A percentile compares a stretch with the other conserved stretches of the same genome.
Conservation (phyloP, 75 land plant species). For the Sequoia sempervirens region DNA sequence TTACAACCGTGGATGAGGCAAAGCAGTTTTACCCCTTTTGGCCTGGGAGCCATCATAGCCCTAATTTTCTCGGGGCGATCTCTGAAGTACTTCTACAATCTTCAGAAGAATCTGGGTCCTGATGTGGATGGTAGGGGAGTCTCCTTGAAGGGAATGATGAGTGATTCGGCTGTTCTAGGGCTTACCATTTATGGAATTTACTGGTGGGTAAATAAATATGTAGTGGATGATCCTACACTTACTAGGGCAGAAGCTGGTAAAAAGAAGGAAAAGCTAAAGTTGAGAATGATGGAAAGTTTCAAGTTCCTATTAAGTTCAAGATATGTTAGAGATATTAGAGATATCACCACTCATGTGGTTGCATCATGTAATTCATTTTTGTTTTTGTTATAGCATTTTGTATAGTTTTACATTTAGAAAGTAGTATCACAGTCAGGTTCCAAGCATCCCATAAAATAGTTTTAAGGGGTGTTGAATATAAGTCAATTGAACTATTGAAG, state of each 20-base stretch:
- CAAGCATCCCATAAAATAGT: no score
- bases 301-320: slow-evolving; percentile 77
- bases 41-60: slow-evolving; percentile 93
- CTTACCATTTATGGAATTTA: slow-evolving; percentile 60
- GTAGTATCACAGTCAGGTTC: no score
- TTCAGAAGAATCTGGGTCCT: slow-evolving; percentile 70
- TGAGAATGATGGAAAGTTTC: slow-evolving; percentile 87
- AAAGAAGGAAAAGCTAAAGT: slow-evolving; percentile 81
- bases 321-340: slow-evolving; percentile 88
- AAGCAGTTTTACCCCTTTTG: slow-evolving; percentile 93
- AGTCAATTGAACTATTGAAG: no score
- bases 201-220: slow-evolving; percentile 78
- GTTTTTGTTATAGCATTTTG: no score
- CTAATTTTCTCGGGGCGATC: slow-evolving; percentile 94
- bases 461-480: no score
- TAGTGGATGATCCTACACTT: slow-evolving; percentile 52
- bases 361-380: slow-evolving; percentile 27
- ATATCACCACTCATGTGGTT: slow-evolving; percentile 95
- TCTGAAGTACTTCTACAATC: slow-evolving; percentile 90
- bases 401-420: no score
- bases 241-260: slow-evolving; percentile 50
- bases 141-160: slow-evolving; percentile 94
- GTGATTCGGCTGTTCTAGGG: slow-evolving; percentile 74
- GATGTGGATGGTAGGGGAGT: slow-evolving; percentile 97
- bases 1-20: slow-evolving; percentile 22